A percentile compares a stretch with the other conserved stretches of the same genome.
phyloP scores from a whole-genome alignment of 2,329 filamentous ascomycete species.

The Cryphonectria japonica region DNA sequence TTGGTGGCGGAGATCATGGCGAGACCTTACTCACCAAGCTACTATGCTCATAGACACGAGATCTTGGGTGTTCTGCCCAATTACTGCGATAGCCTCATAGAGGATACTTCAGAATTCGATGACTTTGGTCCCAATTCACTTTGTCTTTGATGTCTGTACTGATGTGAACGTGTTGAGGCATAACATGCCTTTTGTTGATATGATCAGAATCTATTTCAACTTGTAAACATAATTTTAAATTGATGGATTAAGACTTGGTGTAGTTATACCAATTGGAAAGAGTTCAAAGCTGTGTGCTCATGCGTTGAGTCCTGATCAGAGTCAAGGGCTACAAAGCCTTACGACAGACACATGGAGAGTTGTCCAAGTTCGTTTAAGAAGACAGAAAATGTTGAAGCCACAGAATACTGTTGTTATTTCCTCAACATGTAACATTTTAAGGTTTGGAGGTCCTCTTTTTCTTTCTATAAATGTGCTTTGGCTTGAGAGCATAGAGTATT shows the following conservation, averaged over 20 bases:
- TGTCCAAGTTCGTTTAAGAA: too few relatives aligned
- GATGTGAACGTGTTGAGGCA: background rate
- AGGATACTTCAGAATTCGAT: background rate
- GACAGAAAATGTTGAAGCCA: background rate
- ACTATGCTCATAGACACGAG: background rate
- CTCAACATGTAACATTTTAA: background rate
- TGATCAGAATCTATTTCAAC: too few relatives aligned
- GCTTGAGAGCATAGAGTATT: too few relatives aligned
- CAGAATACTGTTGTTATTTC: background rate
- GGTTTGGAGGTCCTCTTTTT: background rate
- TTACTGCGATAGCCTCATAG: background rate
- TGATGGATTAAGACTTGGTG: too few relatives aligned
- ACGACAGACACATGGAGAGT: background rate
- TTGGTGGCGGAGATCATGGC: background rate
- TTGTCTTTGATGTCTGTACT: background rate
- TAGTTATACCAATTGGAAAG: too few relatives aligned
- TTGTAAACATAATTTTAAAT: too few relatives aligned
- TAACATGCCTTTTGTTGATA: too few relatives aligned
- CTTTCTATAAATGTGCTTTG: too few relatives aligned
- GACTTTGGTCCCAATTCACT: background rate
- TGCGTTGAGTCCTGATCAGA: background rate
- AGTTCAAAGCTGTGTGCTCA: background rate
- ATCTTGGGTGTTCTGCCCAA: background rate
- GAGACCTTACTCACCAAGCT: background rate
- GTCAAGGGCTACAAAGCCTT: background rate